Evolutionary conservation across 148 eudicot species (phyloP), one percentile per base, ranked within the genome.

Genomic region (Silene conica): DNA sequence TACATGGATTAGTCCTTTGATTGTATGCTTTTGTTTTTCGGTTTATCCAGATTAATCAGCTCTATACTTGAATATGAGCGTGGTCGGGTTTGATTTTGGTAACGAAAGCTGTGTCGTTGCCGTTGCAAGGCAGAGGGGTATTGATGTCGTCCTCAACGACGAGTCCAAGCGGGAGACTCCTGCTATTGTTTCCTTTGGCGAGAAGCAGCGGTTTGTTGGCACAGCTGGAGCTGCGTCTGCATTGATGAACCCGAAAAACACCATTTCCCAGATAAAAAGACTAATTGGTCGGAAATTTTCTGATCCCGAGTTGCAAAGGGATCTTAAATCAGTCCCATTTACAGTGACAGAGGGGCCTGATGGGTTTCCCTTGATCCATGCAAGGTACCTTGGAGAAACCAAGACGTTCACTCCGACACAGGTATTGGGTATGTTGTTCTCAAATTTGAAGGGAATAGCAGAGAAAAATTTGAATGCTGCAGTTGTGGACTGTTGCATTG

Each of bases 141-240:
- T 93, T 31, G 98, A 93, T 82, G 91, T 93, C 62, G 98, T 93
- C 55, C 92, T 93, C 55, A 93, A 93, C 69, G 98, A 93, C 61
- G 98, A 93, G 73, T 93, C 98, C 5, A 93, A 93, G 73, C 87
- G 98, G 41, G 90, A 93, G 79, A 93, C 98, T 63, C 98, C 98
- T 31, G 95, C 98, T 57, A 55, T 93, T 72, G 95, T 93, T 48
- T 89, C 92, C 77, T 93, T 93, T 66, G 98, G 98, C 45, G 98
- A 93, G 20, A 93, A 91, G 82, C 98, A 93, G 70, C 83, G 98
- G 50, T 93, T 91, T 73, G 87, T 93, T 79, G 98, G 98, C 56
- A 91, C 91, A 48, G 98, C 98, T 26, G 98, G 98, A 55, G 97
- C 97, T 75, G 95, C 98, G 9, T 84, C 97, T 22, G 89, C 94